Conservation (phyloP, 202 grass and related monocot genomes). For the Bolboschoenoplectus hybrid region DNA sequence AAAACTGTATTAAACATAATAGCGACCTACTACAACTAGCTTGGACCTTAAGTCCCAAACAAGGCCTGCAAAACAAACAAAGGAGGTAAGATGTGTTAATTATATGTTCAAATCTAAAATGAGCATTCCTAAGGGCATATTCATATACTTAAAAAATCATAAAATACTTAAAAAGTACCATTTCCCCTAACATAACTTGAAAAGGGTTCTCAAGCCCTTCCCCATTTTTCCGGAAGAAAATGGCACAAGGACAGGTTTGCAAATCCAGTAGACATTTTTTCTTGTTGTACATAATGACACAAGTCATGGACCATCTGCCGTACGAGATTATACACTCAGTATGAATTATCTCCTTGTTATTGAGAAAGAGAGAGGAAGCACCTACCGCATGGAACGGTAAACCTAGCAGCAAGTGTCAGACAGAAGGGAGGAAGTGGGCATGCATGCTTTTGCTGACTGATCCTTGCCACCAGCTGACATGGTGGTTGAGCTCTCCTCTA, state of each 20-base stretch:
- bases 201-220: not conserved
- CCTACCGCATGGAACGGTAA: constrained; percentile 29
- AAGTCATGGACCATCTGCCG: not conserved
- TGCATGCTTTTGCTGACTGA: constrained; percentile 29
- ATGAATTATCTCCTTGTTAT: not conserved
- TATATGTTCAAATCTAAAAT: not conserved
- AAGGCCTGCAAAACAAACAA: constrained; percentile 26
- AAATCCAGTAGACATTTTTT: not conserved
- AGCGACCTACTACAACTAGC: not conserved
- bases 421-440: constrained; percentile 20
- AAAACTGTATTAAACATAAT: constrained; percentile 40
- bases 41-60: constrained; percentile 19
- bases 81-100: not conserved
- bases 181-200: not conserved
- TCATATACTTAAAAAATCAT: not conserved
- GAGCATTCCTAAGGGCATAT: not conserved
- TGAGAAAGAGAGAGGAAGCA: not conserved
- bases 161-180: not conserved
- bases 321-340: not conserved
- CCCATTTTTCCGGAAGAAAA: not conserved
- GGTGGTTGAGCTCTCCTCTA: constrained; percentile 60
- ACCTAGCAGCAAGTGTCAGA: constrained; percentile 41
- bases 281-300: not conserved
- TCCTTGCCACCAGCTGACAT: constrained; percentile 40
- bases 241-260: not conserved